Conservation (phyloP, 805 yeast genomes). For the Candida loeiensis region DNA sequence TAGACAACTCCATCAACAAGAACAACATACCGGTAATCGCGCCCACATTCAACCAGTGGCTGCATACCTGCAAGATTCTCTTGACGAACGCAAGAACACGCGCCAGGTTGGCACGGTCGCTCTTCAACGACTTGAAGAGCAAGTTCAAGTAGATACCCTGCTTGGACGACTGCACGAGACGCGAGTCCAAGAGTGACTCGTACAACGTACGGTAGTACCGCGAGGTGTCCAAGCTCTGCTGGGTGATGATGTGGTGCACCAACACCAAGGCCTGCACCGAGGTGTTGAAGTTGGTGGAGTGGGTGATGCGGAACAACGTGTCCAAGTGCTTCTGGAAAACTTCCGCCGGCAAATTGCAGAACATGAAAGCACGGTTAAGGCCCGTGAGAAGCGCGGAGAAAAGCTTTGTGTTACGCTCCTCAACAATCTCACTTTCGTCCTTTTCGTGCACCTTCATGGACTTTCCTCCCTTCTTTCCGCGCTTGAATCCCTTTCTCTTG, state of each 20-base stretch:
- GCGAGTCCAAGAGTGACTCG: conserved; percentile 81
- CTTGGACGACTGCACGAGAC: conserved; percentile 82
- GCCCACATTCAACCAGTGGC: conserved; percentile 85
- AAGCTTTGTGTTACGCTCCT: conserved; percentile 79
- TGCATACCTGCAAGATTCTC: conserved; percentile 79
- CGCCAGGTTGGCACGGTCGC: conserved; percentile 51
- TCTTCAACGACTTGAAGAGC: conserved; percentile 76
- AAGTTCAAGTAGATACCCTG: conserved; percentile 89
- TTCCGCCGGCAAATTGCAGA: conserved; percentile 68
- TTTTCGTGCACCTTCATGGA: conserved; percentile 62
- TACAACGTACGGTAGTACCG: conserved; percentile 85
- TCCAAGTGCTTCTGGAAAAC: conserved; percentile 74
- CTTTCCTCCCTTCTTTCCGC: conserved; percentile 85
- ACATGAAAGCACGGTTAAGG: conserved; percentile 93
- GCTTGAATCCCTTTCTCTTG: conserved; percentile 65
- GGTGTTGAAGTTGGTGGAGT: conserved; percentile 90
- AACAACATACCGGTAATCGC: conserved; percentile 80
- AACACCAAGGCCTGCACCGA: conserved; percentile 88
- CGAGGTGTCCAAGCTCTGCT: conserved; percentile 54
- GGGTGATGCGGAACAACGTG: conserved; percentile 85
- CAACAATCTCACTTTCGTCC: conserved; percentile 58
- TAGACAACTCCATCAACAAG: conserved; percentile 66
- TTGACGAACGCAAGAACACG: conserved; percentile 88
- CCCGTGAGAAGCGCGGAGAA: conserved; percentile 93
- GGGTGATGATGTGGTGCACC: conserved; percentile 71